Percentiles rank a stretch among this genome's conserved stretches.
Evolutionary conservation across 2,329 filamentous ascomycete genomes (phyloP).

Genomic region (Phialophora macrospora): DNA sequence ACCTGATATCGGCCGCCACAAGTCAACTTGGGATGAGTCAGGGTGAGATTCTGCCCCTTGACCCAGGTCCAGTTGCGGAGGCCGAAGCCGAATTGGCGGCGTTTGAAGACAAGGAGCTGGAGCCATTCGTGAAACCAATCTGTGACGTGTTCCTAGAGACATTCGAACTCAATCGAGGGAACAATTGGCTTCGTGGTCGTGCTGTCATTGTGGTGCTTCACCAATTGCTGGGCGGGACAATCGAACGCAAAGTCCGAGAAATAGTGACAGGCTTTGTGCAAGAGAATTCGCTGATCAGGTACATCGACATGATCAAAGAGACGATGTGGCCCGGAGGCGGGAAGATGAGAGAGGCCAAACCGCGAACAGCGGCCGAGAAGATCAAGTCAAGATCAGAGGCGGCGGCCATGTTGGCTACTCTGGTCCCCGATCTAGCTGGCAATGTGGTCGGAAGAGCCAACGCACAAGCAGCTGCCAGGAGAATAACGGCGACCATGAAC

Average conservation of each 20-base stretch:
- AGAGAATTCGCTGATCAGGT: conserved; percentile 78
- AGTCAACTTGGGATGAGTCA: conserved; percentile 53
- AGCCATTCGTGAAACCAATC: conserved; percentile 97
- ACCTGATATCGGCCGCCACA: conserved; percentile 64
- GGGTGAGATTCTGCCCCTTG: conserved; percentile 36
- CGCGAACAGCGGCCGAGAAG: conserved; percentile 74
- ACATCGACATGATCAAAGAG: conserved; percentile 73
- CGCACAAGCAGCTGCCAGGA: conserved; percentile 84
- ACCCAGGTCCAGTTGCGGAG: conserved; percentile 68
- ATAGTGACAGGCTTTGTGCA: conserved; percentile 73
- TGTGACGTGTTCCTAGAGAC: conserved; percentile 96
- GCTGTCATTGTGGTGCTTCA: conserved; percentile 96
- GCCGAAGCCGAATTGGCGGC: conserved; percentile 93
- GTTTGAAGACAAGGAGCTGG: conserved; percentile 85
- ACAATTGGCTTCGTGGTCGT: conserved; percentile 94
- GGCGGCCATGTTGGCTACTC: conserved; percentile 82
- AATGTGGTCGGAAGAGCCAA: conserved; percentile 93
- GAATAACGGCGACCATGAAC: conserved; percentile 88
- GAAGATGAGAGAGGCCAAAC: conserved; percentile 54
- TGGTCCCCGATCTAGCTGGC: conserved; percentile 87
- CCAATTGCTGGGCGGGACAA: conserved; percentile 91
- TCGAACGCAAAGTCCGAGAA: conserved; percentile 93
- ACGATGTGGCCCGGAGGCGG: conserved; percentile 73
- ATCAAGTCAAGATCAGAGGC: conserved; percentile 83
- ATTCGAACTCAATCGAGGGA: conserved; percentile 91